Conservation (phyloP, 192 early-diverging fungal species). For the Coemansia sp. region DNA sequence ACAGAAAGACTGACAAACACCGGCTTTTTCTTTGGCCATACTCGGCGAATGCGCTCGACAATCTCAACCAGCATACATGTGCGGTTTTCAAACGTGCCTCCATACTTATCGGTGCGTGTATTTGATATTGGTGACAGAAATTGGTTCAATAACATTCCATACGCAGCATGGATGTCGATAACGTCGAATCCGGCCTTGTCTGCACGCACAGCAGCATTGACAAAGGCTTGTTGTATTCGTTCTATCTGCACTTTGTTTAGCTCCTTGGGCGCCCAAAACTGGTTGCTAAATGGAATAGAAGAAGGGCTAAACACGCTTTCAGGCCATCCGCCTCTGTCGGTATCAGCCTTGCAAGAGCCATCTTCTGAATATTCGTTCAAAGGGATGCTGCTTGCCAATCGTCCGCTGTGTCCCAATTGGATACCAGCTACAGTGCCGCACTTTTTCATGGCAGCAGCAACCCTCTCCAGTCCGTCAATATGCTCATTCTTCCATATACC, state of each 20-base stretch:
- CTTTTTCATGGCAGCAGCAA: slow-evolving; percentile 60
- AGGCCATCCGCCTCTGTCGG: slow-evolving; percentile 67
- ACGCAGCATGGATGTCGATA: slow-evolving; percentile 88
- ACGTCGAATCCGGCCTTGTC: slow-evolving; percentile 81
- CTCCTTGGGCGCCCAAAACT: slow-evolving; percentile 41
- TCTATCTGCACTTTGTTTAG: slow-evolving; percentile 70
- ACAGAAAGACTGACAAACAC: slow-evolving; percentile 80
- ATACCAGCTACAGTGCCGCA: slow-evolving; percentile 65
- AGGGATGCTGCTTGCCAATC: slow-evolving; percentile 62
- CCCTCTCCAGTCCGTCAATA: slow-evolving; percentile 47
- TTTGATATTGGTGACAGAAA: slow-evolving; percentile 83
- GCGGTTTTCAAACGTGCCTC: slow-evolving; percentile 89
- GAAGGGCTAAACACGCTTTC: slow-evolving; percentile 68
- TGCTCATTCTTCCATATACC: slow-evolving; percentile 87
- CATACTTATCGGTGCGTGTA: slow-evolving; percentile 86
- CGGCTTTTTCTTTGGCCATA: slow-evolving; percentile 79
- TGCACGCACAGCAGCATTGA: slow-evolving; percentile 66
- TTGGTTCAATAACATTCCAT: slow-evolving; percentile 83
- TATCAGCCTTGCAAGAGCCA: slow-evolving; percentile 47
- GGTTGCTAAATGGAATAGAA: slow-evolving; percentile 49
- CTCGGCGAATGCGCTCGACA: slow-evolving; percentile 57
- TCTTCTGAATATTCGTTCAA: slow-evolving; percentile 11
- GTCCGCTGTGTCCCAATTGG: slow-evolving; percentile 82
- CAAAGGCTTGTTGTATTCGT: slow-evolving; percentile 63
- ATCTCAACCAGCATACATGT: slow-evolving; percentile 76